Evolutionary conservation across 2,329 filamentous ascomycete genomes (phyloP), one percentile per base, ranked within the genome.

Genomic region (Rachicladosporium sp.): DNA sequence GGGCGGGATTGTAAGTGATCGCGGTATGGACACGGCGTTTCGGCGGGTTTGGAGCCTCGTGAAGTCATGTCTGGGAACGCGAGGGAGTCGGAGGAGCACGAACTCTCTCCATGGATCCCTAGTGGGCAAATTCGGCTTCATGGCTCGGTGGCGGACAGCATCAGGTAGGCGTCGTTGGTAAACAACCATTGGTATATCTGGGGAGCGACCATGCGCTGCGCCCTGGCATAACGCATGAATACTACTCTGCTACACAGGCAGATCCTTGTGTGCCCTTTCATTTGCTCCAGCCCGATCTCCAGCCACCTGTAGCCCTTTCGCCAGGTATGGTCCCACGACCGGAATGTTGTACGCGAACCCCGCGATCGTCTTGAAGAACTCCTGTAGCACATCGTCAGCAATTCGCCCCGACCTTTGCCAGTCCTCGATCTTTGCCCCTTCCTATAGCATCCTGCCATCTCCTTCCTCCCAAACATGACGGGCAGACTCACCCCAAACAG

Each of bases 331-430:
- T 3, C 89, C 89, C 4, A 96, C 68, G 6, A 95, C 71, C 0
- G 91, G 89, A 8, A 93, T 65, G 45, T 83, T 86, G 41, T 84
- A 78, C 31, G 85, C 84, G 56, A 96, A 94, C 10, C 83, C 77
- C 0, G 82, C 83, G 48, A 96, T 88, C 12, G 89, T 96, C 32
- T 42, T 42, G 40, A 42, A 42, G 32, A 44, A 38, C 42, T 35
- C 35, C 37, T 40, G 32, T n/a, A 27, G 4, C 36, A 33, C 10
- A 12, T 31, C 7, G 1, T 46, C 33, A 46, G 44, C 39, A 9
- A 15, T 10, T 12, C 11, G 21, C 32, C n/a, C 29, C 10, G 9
- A 15, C 19, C 10, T 33, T 13, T 33, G 10, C 9, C 32, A 33
- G 30, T 31, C 30, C 31, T 15, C 31, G 11, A 33, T 11, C 31